Conservation (phyloP, 345 rosid genomes). For the Garcia nutans region DNA sequence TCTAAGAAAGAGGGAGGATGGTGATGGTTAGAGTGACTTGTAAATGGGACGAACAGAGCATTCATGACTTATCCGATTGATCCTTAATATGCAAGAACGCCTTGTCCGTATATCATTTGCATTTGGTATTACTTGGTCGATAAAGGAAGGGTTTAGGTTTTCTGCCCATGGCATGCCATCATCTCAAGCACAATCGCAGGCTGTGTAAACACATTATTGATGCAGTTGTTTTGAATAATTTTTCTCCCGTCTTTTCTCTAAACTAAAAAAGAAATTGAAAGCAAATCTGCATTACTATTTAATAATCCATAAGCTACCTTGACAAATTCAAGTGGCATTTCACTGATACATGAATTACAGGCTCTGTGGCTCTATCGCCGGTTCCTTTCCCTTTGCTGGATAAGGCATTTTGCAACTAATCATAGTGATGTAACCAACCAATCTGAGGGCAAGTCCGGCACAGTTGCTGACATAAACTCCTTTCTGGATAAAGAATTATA, state of each 20-base stretch:
- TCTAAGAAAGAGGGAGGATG: neutral
- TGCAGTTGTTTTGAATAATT: neutral
- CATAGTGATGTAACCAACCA: slow-evolving; percentile 14
- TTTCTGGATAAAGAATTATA: slow-evolving; percentile 59
- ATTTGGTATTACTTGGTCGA: neutral
- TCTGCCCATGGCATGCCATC: neutral
- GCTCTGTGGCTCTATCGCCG: slow-evolving; percentile 87
- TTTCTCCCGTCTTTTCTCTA: neutral
- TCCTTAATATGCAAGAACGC: neutral
- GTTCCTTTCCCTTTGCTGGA: slow-evolving; percentile 61
- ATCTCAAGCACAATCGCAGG: neutral
- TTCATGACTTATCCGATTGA: neutral
- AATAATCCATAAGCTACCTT: neutral
- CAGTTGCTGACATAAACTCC: slow-evolving; percentile 16
- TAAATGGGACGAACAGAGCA: neutral
- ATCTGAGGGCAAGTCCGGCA: slow-evolving; percentile 24
- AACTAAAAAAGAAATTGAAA: neutral
- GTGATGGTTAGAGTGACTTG: neutral
- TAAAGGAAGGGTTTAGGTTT: neutral
- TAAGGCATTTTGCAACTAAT: slow-evolving; percentile 38
- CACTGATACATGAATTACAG: slow-evolving; percentile 32
- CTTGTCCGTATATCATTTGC: neutral
- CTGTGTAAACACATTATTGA: neutral
- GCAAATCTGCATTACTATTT: neutral
- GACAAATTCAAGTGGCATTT: neutral